Conservation (phyloP, 2,329 filamentous ascomycete species). For the Septoria linicola region DNA sequence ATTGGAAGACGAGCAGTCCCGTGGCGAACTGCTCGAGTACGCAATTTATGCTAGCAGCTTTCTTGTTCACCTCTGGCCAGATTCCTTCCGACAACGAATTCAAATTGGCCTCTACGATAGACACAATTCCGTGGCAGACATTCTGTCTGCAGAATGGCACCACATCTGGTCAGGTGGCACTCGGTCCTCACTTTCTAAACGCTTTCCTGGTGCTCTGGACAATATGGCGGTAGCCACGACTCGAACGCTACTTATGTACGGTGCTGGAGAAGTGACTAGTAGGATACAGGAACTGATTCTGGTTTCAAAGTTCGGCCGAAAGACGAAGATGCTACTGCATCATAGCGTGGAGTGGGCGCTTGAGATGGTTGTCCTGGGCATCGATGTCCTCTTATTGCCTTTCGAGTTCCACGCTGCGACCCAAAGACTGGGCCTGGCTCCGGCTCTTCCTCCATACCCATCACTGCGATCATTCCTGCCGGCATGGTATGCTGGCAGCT, state of each 20-base stretch:
- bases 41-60: conserved; percentile 16
- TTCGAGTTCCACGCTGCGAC: conserved; percentile 30
- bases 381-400: conserved; percentile 31
- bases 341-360: conserved; percentile 16
- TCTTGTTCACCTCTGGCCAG: conserved; percentile 26
- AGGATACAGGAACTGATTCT: conserved; percentile 20
- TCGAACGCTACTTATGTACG: conserved; percentile 22
- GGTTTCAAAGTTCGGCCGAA: conserved; percentile 12
- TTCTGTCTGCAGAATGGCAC: conserved; percentile 22
- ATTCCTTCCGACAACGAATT: conserved; percentile 25
- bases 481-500: conserved; percentile 19
- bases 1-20: conserved; percentile 27
- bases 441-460: conserved; percentile 27
- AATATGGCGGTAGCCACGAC: conserved; percentile 19
- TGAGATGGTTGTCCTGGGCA: conserved; percentile 20
- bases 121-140: conserved; percentile 20
- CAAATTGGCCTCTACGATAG: conserved; percentile 31
- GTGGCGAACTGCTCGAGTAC: conserved; percentile 28
- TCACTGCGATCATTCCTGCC: conserved; percentile 21
- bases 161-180: conserved; percentile 16
- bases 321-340: conserved; percentile 19
- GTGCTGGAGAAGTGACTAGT: conserved; percentile 23
- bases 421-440: conserved; percentile 31
- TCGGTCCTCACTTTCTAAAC: conserved; percentile 15
- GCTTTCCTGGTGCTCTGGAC: conserved; percentile 24